phyloP scores from a whole-genome alignment of 2,329 filamentous ascomycete species.

The Sporothrix pseudoabietina region DNA sequence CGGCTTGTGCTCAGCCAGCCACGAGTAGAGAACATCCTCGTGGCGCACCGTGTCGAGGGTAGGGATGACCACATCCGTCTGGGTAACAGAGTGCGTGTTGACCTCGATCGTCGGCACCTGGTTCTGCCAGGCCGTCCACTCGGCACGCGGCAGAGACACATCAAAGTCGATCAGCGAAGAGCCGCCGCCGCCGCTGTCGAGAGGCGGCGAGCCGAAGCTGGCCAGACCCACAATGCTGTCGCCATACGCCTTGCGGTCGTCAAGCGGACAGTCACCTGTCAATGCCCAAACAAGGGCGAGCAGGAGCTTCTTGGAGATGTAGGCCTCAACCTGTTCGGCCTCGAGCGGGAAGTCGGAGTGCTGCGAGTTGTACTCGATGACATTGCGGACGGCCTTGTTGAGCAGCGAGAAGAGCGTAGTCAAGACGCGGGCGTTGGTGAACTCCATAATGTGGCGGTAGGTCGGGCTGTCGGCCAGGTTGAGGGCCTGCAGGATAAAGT shows the following conservation, averaged over 20 bases:
- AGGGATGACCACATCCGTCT: constrained; percentile 97
- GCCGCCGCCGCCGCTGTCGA: constrained; percentile 65
- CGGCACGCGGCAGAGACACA: constrained; percentile 79
- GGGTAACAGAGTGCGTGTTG: constrained; percentile 96
- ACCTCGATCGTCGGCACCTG: constrained; percentile 94
- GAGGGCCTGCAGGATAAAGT: constrained; percentile 78
- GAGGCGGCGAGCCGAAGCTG: constrained; percentile 79
- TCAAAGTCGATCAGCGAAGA: constrained; percentile 91
- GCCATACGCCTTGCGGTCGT: constrained; percentile 85
- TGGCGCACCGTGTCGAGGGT: constrained; percentile 96
- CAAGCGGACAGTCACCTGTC: constrained; percentile 88
- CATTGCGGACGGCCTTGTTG: constrained; percentile 88
- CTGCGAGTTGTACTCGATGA: constrained; percentile 94
- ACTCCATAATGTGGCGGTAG: constrained; percentile 98
- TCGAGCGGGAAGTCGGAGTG: constrained; percentile 94
- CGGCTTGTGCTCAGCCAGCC: constrained; percentile 98
- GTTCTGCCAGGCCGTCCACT: constrained; percentile 92
- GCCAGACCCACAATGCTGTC: constrained; percentile 81
- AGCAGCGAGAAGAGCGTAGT: constrained; percentile 93
- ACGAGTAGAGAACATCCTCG: constrained; percentile 98
- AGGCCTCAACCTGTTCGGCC: constrained; percentile 84
- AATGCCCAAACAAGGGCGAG: constrained; percentile 93
- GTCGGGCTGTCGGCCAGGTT: constrained; percentile 72
- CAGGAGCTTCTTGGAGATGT: constrained; percentile 89
- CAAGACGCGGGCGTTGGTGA: constrained; percentile 84